These are phyloP conservation scores for Colletotrichum aenigma DNA, from an alignment of 2,329 filamentous ascomycete species.

Conservation along the genomic window DNA sequence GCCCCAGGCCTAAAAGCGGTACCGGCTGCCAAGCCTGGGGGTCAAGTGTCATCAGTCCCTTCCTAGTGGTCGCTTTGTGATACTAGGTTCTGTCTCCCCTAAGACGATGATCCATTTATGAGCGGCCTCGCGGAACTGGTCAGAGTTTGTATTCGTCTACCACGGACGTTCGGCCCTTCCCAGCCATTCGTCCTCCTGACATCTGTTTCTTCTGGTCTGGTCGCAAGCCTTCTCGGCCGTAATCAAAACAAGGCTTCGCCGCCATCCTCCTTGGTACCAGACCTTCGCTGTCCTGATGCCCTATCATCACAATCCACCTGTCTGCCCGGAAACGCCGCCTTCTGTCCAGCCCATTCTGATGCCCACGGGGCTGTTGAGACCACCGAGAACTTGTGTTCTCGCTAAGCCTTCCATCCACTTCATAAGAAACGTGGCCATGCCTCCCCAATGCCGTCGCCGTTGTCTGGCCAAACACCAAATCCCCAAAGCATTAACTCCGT, in stretches of 20 bases:
- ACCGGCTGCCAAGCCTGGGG: neutral
- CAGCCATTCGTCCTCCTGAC: neutral
- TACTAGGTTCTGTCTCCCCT: neutral
- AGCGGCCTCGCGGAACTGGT: neutral
- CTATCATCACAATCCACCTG: slow-evolving; percentile 1
- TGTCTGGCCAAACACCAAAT: neutral
- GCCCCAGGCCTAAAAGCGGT: neutral
- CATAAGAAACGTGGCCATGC: neutral
- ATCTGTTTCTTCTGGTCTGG: neutral
- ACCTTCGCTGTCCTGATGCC: neutral
- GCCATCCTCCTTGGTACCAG: neutral
- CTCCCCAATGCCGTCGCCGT: neutral
- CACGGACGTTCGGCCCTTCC: neutral
- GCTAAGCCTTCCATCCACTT: neutral
- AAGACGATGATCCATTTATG: neutral
- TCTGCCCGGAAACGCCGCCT: slow-evolving; percentile 14
- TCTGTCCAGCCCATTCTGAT: neutral
- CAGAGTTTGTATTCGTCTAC: slow-evolving; percentile 15
- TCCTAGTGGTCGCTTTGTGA: neutral
- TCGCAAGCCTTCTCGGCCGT: neutral
- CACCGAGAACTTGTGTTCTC: neutral
- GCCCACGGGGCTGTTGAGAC: neutral
- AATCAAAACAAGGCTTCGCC: neutral
- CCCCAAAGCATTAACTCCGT: slow-evolving; percentile 18
- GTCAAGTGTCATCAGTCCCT: neutral